Evolutionary conservation across 257 asterid species (phyloP), one percentile per base, ranked within the genome.

Genomic region (Solanum tarapatanum): DNA sequence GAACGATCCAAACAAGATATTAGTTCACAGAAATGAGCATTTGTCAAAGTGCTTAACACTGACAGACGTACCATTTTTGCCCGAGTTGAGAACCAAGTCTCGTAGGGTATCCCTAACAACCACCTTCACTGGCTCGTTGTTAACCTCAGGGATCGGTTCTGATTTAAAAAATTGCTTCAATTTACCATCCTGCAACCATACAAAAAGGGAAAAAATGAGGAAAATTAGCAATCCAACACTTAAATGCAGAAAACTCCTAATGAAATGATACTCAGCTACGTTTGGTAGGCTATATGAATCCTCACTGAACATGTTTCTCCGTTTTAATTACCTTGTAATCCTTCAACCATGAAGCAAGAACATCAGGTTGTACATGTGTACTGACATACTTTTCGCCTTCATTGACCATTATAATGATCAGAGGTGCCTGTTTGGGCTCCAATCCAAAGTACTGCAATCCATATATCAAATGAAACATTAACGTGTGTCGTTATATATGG

Each of bases 111-210:
- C 90, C 41, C 92, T 91, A 62, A 96, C 99, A 10, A 94, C 95
- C 87, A 94, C 98, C 89, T 95, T 96, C 66, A 95, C 98, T 13
- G 99, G 99, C 89, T 96, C 98, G 64, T 93, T 76, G 37, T 94
- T 93, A 26, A 87, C 93, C 91, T 95, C 95, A 0, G 99, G 99
- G 88, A 96, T 91, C 43, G 97, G 95, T 90, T 93, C 93, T 24
- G 99, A 96, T 88, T 87, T 95, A 0, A 93, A 87, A 86, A 55
- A 92, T n/a, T 94, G 95, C 91, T 92, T 86, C 92, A 93, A 89
- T 41, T 58, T 83, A 16, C 98, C 99, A 1, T 92, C 95, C 99
- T 96, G 90, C 88, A 84, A 87, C 51, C 86, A 89, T 11, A 68
- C n/a, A 73, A 8, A n/a, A 62, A 11, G 55, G 9, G 0, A 5